Conservation (phyloP, 78 protist species). For the Monocercomonoides exilis region DNA sequence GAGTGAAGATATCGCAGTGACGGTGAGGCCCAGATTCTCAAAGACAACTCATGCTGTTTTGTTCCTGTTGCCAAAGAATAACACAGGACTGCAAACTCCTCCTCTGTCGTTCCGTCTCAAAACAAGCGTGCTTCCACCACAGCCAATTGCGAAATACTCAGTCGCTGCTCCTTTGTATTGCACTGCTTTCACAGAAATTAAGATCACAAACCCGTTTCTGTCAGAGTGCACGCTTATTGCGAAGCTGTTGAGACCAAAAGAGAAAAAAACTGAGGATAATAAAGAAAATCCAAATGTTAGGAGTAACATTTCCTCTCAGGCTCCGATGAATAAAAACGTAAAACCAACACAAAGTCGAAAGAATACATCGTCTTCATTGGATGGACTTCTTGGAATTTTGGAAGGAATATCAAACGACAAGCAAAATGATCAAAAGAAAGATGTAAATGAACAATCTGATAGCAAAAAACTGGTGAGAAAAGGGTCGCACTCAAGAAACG, state of each 20-base stretch:
- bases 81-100: neutral
- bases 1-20: neutral
- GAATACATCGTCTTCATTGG: too few relatives aligned
- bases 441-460: too few relatives aligned
- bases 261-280: too few relatives aligned
- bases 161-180: neutral
- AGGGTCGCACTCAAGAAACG: too few relatives aligned
- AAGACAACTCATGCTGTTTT: neutral
- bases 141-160: neutral
- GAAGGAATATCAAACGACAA: too few relatives aligned
- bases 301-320: too few relatives aligned
- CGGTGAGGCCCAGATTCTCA: neutral
- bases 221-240: neutral
- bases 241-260: neutral
- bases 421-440: too few relatives aligned
- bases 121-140: neutral
- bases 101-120: neutral
- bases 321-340: too few relatives aligned
- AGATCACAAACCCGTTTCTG: neutral
- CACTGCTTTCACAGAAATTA: neutral
- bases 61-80: neutral
- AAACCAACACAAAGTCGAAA: too few relatives aligned
- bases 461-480: neutral
- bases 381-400: too few relatives aligned
- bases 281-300: too few relatives aligned